phyloP scores from a whole-genome alignment of 331 rosid genomes.

The Stylosanthes scabra region DNA sequence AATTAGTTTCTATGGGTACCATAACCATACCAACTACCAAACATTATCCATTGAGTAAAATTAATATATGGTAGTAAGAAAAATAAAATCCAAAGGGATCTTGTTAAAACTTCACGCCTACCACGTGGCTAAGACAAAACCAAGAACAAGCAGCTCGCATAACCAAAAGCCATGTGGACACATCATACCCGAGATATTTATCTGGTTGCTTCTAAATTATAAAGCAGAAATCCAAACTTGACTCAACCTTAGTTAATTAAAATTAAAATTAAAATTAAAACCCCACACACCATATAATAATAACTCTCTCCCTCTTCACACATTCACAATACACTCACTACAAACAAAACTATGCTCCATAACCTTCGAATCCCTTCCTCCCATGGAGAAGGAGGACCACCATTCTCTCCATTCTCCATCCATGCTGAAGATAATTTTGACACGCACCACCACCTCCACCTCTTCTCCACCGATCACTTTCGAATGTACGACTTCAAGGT shows the following conservation, averaged over 20 bases:
- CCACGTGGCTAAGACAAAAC: constrained; percentile 12
- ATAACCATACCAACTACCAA: too few species aligned
- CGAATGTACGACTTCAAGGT: constrained; percentile 91
- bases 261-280: constrained; percentile 9
- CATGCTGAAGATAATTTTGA: constrained; percentile 47
- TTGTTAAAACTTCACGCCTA: background rate
- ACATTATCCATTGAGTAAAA: background rate
- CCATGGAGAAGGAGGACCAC: constrained; percentile 5
- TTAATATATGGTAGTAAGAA: too few species aligned
- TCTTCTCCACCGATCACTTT: constrained; percentile 70
- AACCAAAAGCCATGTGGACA: background rate
- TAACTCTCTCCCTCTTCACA: background rate
- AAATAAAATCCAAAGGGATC: background rate
- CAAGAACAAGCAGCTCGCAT: background rate
- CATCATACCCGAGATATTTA: constrained; percentile 25
- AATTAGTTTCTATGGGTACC: too few species aligned
- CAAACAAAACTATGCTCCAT: constrained; percentile 48
- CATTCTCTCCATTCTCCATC: constrained; percentile 34
- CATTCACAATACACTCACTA: background rate
- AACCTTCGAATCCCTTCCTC: constrained; percentile 52
- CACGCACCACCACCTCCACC: constrained; percentile 38
- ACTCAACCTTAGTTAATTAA: constrained; percentile 56
- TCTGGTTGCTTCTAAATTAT: constrained; percentile 20
- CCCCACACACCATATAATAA: background rate
- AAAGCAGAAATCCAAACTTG: background rate